Conservation (phyloP, 2,329 filamentous ascomycete species). For the Fusarium xyrophilum region DNA sequence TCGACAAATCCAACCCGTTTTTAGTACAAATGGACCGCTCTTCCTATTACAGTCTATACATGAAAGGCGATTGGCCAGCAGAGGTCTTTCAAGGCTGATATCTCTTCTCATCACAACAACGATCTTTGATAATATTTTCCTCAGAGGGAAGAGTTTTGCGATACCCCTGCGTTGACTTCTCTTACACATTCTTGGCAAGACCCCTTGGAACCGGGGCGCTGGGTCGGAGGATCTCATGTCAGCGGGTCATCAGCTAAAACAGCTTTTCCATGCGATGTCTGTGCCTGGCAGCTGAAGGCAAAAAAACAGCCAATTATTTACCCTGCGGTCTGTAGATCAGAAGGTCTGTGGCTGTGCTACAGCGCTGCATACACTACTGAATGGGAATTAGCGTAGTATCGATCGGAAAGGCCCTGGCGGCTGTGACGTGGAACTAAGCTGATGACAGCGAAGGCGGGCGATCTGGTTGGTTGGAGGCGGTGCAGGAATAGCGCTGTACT, state of each 20-base stretch:
- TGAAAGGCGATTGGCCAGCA: background rate
- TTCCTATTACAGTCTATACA: background rate
- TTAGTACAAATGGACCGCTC: background rate
- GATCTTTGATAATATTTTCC: background rate
- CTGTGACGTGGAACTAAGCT: background rate
- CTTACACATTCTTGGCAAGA: background rate
- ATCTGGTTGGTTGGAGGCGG: background rate
- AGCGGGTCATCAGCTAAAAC: background rate
- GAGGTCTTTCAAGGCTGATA: background rate
- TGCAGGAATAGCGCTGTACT: background rate
- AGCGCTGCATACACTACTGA: background rate
- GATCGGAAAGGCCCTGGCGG: background rate
- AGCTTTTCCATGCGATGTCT: background rate
- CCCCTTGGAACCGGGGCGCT: background rate
- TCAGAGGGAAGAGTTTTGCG: background rate
- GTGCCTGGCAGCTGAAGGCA: background rate
- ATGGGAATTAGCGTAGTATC: background rate
- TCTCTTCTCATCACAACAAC: background rate
- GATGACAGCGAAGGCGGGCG: background rate
- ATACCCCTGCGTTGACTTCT: background rate
- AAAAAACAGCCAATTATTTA: background rate
- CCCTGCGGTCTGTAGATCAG: background rate
- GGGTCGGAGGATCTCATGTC: background rate
- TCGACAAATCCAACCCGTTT: background rate
- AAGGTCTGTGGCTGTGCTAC: background rate